A percentile compares a stretch with the other conserved stretches of the same genome.
These are phyloP conservation scores for Pyricularia grisea DNA, from an alignment of 2,329 filamentous ascomycete species.

Conservation along the genomic window DNA sequence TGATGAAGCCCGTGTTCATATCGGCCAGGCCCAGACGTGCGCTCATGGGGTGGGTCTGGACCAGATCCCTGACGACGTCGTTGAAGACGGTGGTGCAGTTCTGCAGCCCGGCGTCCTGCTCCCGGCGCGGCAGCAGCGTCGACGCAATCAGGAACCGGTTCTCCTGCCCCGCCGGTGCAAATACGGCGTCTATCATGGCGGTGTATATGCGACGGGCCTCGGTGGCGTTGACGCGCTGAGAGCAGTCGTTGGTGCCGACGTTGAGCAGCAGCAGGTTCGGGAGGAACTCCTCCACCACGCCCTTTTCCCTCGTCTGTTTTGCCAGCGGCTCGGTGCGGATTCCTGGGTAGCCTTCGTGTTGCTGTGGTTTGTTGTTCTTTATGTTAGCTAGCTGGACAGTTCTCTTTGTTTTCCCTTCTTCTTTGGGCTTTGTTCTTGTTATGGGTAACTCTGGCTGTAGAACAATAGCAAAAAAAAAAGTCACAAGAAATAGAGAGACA, in stretches of 20 bases:
- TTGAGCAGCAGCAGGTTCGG: slow-evolving; percentile 6
- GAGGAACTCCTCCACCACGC: neutral
- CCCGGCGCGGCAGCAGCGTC: slow-evolving; percentile 5
- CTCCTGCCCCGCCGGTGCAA: neutral
- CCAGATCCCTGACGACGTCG: slow-evolving; percentile 3
- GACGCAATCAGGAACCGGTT: neutral
- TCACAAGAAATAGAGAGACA: too few relatives aligned
- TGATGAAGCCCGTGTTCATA: slow-evolving; percentile 6
- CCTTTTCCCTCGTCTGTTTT: slow-evolving; percentile 1
- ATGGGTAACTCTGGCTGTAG: too few relatives aligned
- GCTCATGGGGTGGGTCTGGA: neutral
- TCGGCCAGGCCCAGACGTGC: neutral
- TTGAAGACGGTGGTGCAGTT: slow-evolving; percentile 2
- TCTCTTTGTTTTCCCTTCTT: neutral
- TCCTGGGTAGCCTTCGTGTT: slow-evolving; percentile 5
- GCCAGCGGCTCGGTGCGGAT: slow-evolving; percentile 3
- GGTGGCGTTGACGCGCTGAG: neutral
- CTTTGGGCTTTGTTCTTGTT: too few relatives aligned
- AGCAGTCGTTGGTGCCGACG: slow-evolving; percentile 6
- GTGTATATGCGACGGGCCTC: neutral
- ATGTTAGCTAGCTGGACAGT: neutral
- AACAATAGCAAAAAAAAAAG: too few relatives aligned
- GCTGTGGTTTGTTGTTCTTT: neutral
- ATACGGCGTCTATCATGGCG: slow-evolving; percentile 5
- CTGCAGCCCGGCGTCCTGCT: neutral